Conservation (phyloP, 2,329 filamentous ascomycete genomes). For the Apiospora phragmitis region DNA sequence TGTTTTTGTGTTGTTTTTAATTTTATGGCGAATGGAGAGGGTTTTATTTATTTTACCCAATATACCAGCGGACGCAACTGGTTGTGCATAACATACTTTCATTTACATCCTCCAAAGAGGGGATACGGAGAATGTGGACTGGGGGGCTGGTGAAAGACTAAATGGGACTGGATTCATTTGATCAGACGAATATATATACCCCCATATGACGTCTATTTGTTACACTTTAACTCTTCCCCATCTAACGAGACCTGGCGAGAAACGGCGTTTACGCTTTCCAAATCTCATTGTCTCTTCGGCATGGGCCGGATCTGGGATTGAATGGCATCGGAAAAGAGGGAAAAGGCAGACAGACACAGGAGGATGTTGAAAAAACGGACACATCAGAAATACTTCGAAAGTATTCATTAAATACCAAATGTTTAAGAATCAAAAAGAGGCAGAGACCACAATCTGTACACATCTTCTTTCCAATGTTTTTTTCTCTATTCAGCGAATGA, state of each 20-base stretch:
- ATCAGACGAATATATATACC: constrained; percentile 1
- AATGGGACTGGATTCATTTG: constrained; percentile 6
- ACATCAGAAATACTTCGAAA: background rate
- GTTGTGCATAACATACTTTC: background rate
- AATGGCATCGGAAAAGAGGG: no score
- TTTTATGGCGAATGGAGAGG: background rate
- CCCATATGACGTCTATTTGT: background rate
- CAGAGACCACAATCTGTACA: background rate
- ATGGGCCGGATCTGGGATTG: background rate
- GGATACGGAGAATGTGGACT: background rate
- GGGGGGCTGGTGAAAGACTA: background rate
- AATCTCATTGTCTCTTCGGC: background rate
- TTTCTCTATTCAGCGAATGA: background rate
- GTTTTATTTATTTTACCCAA: constrained; percentile 3
- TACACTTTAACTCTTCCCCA: background rate
- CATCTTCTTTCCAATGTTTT: background rate
- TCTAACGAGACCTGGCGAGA: background rate
- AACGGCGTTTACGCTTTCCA: background rate
- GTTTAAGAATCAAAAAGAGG: background rate
- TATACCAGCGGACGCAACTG: constrained; percentile 8
- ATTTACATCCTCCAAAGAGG: background rate
- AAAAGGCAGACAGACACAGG: background rate
- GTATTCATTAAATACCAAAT: constrained; percentile 3
- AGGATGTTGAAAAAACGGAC: background rate
- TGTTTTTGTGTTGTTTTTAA: background rate